Evolutionary conservation across 2,329 filamentous ascomycete species (phyloP).

Genomic region (Diaporthe australafricana): DNA sequence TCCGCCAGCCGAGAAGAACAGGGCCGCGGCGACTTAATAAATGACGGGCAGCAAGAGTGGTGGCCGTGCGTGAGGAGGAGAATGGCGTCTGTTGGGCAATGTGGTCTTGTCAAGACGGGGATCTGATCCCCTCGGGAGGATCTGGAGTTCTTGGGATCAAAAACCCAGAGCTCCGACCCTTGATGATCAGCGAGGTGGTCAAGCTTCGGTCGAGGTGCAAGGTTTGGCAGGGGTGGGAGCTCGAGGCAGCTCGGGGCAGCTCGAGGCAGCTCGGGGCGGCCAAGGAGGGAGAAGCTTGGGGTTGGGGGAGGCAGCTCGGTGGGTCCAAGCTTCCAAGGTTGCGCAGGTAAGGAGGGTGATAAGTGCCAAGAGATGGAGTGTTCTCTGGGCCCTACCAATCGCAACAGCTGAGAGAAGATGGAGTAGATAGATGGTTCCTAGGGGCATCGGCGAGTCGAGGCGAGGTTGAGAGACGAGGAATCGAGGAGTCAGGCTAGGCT

Average conservation of each 20-base stretch:
- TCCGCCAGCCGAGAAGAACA: conserved; percentile 15
- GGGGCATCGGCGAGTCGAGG: background rate
- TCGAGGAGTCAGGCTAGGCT: background rate
- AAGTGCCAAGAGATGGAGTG: conserved; percentile 7
- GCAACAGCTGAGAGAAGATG: conserved; percentile 9
- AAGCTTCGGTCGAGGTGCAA: conserved; percentile 21
- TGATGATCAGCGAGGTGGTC: conserved; percentile 21
- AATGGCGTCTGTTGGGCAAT: background rate
- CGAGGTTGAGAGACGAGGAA: background rate
- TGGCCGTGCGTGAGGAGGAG: conserved; percentile 32
- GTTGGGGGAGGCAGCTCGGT: conserved; percentile 3
- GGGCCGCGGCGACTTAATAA: conserved; percentile 23
- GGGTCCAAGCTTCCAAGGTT: conserved; percentile 23
- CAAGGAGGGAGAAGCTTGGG: no score
- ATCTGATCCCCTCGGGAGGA: conserved; percentile 24
- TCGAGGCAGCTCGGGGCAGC: conserved; percentile 25
- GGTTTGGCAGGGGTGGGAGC: conserved; percentile 31
- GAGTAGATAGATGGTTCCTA: background rate
- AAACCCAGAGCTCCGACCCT: conserved; percentile 4
- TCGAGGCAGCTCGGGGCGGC: background rate
- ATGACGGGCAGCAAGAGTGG: conserved; percentile 7
- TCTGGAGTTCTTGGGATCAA: conserved; percentile 17
- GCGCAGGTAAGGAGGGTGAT: conserved; percentile 3
- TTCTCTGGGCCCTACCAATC: conserved; percentile 15
- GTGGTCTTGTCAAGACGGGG: conserved; percentile 11